Percentiles rank a stretch among this genome's conserved stretches.
Conservation (phyloP, 1,139 yeast species). For the Diutina rugosa region DNA sequence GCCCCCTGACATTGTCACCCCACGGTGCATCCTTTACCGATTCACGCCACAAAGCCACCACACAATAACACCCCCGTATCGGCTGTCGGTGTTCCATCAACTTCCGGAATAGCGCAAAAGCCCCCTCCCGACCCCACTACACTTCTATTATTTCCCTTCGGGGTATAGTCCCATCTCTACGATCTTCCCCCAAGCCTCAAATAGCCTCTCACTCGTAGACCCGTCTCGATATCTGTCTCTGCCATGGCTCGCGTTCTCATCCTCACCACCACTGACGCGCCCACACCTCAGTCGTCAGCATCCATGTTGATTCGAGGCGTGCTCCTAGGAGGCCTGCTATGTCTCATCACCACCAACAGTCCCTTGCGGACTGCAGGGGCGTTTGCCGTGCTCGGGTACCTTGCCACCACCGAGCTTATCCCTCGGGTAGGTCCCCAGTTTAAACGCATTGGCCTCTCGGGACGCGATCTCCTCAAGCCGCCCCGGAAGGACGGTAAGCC, state of each 20-base stretch:
- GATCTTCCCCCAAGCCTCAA: not conserved
- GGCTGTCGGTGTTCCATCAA: not conserved
- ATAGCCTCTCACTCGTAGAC: not conserved
- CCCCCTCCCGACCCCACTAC: not conserved
- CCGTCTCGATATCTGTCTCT: not conserved
- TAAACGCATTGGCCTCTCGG: constrained; percentile 66
- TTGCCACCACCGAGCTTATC: constrained; percentile 43
- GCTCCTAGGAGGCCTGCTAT: not conserved
- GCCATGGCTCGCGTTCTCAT: not conserved
- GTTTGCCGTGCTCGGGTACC: constrained; percentile 55
- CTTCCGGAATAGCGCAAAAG: not conserved
- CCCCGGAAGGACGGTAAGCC: constrained; percentile 30
- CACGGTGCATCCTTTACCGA: not conserved
- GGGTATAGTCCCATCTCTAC: not conserved
- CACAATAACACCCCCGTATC: not conserved
- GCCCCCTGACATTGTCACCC: not conserved
- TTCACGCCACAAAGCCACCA: too few relatives aligned
- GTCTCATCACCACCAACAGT: constrained; percentile 7
- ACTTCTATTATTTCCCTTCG: too few relatives aligned
- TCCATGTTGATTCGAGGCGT: not conserved
- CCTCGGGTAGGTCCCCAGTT: constrained; percentile 60
- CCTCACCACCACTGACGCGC: not conserved
- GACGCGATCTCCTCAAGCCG: constrained; percentile 73
- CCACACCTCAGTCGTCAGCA: not conserved
- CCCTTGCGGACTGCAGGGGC: constrained; percentile 46